Conservation (phyloP, 2,329 filamentous ascomycete species). For the Pseudogymnoascus sp. region DNA sequence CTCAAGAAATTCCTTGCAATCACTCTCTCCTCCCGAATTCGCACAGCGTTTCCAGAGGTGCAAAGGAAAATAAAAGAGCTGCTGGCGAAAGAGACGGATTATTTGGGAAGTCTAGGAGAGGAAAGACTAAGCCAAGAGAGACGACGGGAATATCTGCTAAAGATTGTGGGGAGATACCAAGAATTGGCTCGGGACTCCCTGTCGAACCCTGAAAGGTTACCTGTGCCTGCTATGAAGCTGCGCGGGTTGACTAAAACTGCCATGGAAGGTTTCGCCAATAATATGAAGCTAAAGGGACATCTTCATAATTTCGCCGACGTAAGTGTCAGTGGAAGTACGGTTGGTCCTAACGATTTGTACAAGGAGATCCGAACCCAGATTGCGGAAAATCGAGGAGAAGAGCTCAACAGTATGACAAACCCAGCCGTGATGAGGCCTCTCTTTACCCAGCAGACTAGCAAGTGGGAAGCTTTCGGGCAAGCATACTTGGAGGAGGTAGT, state of each 20-base stretch:
- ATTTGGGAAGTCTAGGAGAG: conserved; percentile 21
- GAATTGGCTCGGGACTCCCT: conserved; percentile 17
- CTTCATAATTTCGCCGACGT: conserved; percentile 23
- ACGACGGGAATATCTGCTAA: conserved; percentile 23
- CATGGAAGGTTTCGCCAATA: conserved; percentile 20
- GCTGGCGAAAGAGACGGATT: conserved; percentile 14
- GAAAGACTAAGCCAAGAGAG: conserved; percentile 20
- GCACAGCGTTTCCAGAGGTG: conserved; percentile 21
- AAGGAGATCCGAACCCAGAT: conserved; percentile 24
- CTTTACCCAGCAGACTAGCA: conserved; percentile 26
- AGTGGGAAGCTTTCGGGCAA: conserved; percentile 25
- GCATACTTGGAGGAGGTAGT: conserved; percentile 22
- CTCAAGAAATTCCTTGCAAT: conserved; percentile 26
- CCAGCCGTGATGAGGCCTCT: conserved; percentile 26
- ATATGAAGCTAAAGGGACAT: conserved; percentile 25
- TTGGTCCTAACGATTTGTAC: conserved; percentile 9
- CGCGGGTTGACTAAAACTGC: conserved; percentile 19
- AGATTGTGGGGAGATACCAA: conserved; percentile 22
- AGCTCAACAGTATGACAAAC: conserved; percentile 29
- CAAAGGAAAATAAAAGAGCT: conserved; percentile 19
- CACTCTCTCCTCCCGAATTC: conserved; percentile 23
- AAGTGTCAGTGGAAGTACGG: neutral
- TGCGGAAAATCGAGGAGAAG: conserved; percentile 22
- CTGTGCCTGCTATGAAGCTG: conserved; percentile 18
- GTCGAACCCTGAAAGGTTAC: conserved; percentile 20